Conservation (phyloP, 306 rosid species). For the Begonia masoniana region DNA sequence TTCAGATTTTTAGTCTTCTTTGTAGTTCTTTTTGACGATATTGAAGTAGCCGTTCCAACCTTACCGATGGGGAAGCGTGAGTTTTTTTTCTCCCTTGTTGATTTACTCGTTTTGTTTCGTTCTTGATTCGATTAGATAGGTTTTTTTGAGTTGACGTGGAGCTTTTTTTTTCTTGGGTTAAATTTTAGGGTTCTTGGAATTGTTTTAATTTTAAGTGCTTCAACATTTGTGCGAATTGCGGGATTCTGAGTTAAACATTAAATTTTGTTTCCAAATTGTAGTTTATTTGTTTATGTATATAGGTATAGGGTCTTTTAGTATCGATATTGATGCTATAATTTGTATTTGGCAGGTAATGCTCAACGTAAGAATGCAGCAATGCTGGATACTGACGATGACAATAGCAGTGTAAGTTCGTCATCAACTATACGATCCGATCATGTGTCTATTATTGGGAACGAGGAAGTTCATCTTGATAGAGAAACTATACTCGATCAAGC, state of each 20-base stretch:
- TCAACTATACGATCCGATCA: slow-evolving; percentile 63
- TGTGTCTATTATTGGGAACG: slow-evolving; percentile 34
- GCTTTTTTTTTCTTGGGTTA: background rate
- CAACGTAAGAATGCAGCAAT: slow-evolving; percentile 60
- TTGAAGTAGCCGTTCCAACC: slow-evolving; percentile 21
- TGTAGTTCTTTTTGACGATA: slow-evolving; percentile 27
- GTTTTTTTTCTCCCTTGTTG: slow-evolving; percentile 12
- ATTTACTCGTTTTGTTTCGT: background rate
- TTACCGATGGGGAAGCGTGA: slow-evolving; percentile 80
- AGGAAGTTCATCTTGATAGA: slow-evolving; percentile 49
- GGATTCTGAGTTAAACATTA: background rate
- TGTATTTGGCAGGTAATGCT: slow-evolving; percentile 41
- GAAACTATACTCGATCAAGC: slow-evolving; percentile 76
- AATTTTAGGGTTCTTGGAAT: background rate
- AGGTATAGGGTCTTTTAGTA: too few species aligned
- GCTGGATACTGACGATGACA: slow-evolving; percentile 69
- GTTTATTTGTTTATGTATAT: background rate
- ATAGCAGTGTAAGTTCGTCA: slow-evolving; percentile 66
- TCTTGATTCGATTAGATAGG: background rate
- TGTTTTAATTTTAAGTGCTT: background rate
- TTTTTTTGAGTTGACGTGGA: background rate
- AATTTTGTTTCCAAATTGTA: background rate
- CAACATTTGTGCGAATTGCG: background rate
- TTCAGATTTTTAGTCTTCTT: slow-evolving; percentile 27
- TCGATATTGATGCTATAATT: background rate